Conservation (phyloP, 371 early-diverging fungal species). For the Dichotomocladium elegans region DNA sequence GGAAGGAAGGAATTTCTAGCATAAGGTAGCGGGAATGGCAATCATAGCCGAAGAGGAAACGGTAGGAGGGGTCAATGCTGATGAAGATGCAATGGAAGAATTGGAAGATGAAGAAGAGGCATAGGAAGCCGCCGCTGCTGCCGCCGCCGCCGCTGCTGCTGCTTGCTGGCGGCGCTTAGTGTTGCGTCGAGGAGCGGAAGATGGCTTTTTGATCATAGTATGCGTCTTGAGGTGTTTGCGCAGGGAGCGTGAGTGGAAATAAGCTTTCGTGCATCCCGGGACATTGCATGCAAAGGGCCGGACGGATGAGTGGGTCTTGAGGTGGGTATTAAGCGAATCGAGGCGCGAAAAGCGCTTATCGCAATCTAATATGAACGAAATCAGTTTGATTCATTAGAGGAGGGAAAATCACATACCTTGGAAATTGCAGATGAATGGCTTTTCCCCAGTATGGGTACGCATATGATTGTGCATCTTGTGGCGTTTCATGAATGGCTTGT, state of each 20-base stretch:
- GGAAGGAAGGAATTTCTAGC: neutral
- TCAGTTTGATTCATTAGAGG: neutral
- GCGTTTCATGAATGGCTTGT: slow-evolving; percentile 74
- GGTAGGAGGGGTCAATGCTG: neutral
- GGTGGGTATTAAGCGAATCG: slow-evolving; percentile 74
- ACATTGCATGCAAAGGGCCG: slow-evolving; percentile 64
- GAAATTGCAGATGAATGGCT: slow-evolving; percentile 43
- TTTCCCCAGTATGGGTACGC: slow-evolving; percentile 78
- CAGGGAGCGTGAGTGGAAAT: slow-evolving; percentile 77
- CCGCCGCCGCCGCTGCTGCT: neutral
- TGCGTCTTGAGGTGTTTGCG: slow-evolving; percentile 69
- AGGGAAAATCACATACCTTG: slow-evolving; percentile 7
- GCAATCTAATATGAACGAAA: slow-evolving; percentile 44
- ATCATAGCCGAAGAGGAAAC: neutral
- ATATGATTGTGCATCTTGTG: slow-evolving; percentile 83
- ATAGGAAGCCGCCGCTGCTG: neutral
- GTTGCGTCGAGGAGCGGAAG: neutral
- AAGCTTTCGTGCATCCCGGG: slow-evolving; percentile 69
- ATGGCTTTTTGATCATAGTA: neutral
- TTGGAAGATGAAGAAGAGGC: neutral
- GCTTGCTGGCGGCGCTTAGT: neutral
- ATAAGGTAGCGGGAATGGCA: neutral
- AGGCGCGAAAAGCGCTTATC: slow-evolving; percentile 78
- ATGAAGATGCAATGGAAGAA: neutral
- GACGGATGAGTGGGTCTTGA: slow-evolving; percentile 79